Evolutionary conservation across 495 filamentous ascomycete genomes (phyloP).

Genomic region (Sphaerosporella brunnea): DNA sequence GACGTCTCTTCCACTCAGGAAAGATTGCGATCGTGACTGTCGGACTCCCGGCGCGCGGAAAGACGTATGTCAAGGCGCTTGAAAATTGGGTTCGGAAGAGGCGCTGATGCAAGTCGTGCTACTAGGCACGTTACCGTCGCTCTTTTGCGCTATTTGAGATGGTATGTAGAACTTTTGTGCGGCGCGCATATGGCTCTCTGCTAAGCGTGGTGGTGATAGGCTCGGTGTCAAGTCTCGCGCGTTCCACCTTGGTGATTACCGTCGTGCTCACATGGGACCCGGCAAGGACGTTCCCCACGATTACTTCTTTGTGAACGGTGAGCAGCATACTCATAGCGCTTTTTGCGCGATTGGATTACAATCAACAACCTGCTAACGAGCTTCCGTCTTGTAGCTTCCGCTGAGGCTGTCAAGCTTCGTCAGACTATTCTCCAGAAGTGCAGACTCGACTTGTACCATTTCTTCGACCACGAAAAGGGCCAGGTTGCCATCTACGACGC

Average conservation of each 20-base stretch:
- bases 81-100: no score
- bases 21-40: conserved; percentile 95
- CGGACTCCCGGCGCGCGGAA: conserved; percentile 85
- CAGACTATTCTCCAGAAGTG: conserved; percentile 97
- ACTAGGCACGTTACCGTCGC: conserved; percentile 83
- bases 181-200: conserved; percentile 9
- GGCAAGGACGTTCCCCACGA: conserved; percentile 84
- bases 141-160: conserved; percentile 82
- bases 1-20: conserved; percentile 89
- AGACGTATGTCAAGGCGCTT: conserved; percentile 49
- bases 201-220: conserved; percentile 36
- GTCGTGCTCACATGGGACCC: conserved; percentile 71
- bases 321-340: conserved; percentile 9
- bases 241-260: conserved; percentile 94
- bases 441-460: conserved; percentile 88
- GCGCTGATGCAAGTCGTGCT: conserved; percentile 16
- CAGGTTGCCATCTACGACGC: conserved; percentile 98
- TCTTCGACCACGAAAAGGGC: conserved; percentile 89
- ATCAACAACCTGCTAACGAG: neutral
- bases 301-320: conserved; percentile 89
- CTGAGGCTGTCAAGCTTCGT: conserved; percentile 67
- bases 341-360: neutral
- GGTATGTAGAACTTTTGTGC: no score
- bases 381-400: conserved; percentile 40
- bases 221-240: conserved; percentile 94